Evolutionary conservation across 805 yeast species (phyloP), one percentile per base, ranked within the genome.

Genomic region (Metschnikowia hibisci): DNA sequence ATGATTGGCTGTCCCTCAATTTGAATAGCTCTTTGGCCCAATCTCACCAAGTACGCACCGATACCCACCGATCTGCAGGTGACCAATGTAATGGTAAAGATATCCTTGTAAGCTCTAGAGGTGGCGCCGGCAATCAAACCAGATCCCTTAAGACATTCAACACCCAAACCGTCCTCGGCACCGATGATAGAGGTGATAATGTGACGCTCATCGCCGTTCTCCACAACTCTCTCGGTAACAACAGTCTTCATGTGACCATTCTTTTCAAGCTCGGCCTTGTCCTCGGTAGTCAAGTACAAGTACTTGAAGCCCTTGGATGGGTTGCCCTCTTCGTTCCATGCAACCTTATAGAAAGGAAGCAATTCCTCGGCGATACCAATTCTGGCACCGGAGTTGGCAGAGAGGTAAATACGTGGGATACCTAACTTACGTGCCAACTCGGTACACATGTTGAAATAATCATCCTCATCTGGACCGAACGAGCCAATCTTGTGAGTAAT

Each of bases 61-160:
- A 93, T 93, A 83, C 99, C 99, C 59, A 93, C 99, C 41, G 98
- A 90, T 77, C 99, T 84, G 74, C 98, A 90, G n/a, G 99, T 93
- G 43, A 93, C 99, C 65, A 93, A 76, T n/a, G 99, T 91, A 46
- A 90, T 81, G 15, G 99, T 93, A 75, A 93, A 93, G 50, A 93
- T 93, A 62, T 93, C 99, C 65, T 87, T 86, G 80, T 93, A 93
- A 15, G 99, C 99, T 64, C 88, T 83, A 10, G 97, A 87, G 36
- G 99, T 93, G 23, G 96, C 96, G 69, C 99, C 99, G 16, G 99
- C 99, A 71, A 93, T 93, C 61, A 93, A 76, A 72, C 98, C 99
- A 43, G 98, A 91, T 31, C 99, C 99, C 70, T 83, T 82, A 68
- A 93, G 81, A 78, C 96, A 93, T 69, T 93, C 99, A 47, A 93